Evolutionary conservation across 345 rosid genomes (phyloP).

Genomic region (Barbarea vulgaris): DNA sequence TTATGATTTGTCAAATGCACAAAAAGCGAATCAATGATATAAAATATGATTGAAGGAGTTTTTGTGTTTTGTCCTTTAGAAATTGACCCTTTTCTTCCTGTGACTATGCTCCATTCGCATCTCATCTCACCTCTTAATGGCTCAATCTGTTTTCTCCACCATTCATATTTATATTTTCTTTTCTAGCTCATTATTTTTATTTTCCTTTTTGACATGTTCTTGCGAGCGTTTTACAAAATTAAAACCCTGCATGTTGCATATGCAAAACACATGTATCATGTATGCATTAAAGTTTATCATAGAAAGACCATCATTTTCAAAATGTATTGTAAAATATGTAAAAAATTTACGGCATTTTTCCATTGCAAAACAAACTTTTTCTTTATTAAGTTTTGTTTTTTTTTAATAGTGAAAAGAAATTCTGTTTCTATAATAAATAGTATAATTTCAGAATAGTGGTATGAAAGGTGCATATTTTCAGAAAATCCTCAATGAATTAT

Average conservation of each 20-base stretch:
- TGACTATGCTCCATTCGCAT: slow-evolving; percentile 33
- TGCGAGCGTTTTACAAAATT: background rate
- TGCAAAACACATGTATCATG: background rate
- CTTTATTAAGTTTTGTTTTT: no score
- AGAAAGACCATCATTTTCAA: background rate
- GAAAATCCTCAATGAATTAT: background rate
- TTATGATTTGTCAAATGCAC: slow-evolving; percentile 27
- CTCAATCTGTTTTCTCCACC: slow-evolving; percentile 27
- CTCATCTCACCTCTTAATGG: slow-evolving; percentile 5
- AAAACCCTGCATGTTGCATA: background rate
- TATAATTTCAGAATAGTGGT: background rate
- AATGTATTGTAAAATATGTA: background rate
- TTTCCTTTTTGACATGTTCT: background rate
- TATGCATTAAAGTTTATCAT: no score
- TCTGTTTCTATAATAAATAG: no score
- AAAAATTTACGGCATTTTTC: no score
- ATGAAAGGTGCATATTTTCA: background rate
- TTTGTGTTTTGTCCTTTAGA: slow-evolving; percentile 37
- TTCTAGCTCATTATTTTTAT: background rate
- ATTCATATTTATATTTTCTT: background rate
- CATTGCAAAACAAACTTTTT: no score
- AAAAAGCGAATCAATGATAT: slow-evolving; percentile 38
- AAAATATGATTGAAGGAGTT: slow-evolving; percentile 31
- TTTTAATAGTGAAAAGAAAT: no score
- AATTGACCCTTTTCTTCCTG: slow-evolving; percentile 33